Evolutionary conservation across 768 basidiomycete species (phyloP).

Genomic region (Podaxis sp.): DNA sequence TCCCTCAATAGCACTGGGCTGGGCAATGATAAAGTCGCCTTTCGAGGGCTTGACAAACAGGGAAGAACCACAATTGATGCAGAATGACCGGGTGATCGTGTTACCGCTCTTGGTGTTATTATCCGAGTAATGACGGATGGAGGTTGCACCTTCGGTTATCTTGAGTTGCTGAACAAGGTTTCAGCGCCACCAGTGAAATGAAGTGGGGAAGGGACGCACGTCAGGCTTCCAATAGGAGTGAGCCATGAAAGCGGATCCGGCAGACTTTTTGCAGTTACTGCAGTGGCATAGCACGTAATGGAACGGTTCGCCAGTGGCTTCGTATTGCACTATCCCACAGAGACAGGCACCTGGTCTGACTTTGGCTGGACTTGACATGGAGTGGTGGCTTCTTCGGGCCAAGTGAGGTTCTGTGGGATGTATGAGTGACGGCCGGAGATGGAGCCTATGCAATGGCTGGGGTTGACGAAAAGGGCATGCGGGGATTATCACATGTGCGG

Average conservation of each 20-base stretch:
- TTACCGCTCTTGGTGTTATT: constrained; percentile 25
- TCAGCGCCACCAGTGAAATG: background rate
- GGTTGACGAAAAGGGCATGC: background rate
- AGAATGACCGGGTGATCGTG: constrained; percentile 27
- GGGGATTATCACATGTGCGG: background rate
- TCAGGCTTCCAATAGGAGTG: constrained; percentile 28
- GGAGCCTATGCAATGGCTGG: background rate
- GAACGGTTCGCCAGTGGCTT: constrained; percentile 27
- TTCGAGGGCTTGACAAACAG: constrained; percentile 24
- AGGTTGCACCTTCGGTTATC: constrained; percentile 23
- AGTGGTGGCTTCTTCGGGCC: background rate
- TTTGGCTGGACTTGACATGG: background rate
- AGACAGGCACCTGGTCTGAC: constrained; percentile 24
- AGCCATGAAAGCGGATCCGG: constrained; percentile 32
- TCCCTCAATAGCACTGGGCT: constrained; percentile 24
- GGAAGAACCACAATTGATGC: constrained; percentile 27
- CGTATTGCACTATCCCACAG: constrained; percentile 26
- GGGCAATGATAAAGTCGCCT: constrained; percentile 21
- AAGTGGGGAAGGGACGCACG: constrained; percentile 17
- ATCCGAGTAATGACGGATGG: constrained; percentile 24
- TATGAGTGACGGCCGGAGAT: background rate
- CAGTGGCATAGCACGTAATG: constrained; percentile 32
- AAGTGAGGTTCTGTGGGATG: background rate
- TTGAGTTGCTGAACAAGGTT: constrained; percentile 19
- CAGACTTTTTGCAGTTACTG: constrained; percentile 29